These are phyloP conservation scores for Chrysanthemum seticuspe DNA, from an alignment of 129 eudicot genomes.

Conservation along the genomic window DNA sequence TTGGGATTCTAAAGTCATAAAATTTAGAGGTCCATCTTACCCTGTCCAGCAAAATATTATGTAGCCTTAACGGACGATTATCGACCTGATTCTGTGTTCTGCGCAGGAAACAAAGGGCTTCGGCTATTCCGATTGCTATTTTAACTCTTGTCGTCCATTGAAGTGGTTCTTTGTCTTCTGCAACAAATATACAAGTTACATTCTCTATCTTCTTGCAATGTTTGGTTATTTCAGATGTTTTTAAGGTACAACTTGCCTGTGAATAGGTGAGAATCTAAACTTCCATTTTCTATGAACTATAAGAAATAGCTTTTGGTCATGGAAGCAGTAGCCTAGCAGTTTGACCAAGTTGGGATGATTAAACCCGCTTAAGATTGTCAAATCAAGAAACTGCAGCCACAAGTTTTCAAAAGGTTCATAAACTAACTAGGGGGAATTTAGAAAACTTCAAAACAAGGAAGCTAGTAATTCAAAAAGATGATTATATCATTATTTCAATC, in stretches of 20 bases:
- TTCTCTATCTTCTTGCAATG: neutral
- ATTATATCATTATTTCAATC: no score
- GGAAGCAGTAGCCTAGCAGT: conserved; percentile 12
- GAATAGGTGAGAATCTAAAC: neutral
- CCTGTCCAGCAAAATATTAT: conserved; percentile 25
- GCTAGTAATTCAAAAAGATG: no score
- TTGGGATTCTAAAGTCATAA: neutral
- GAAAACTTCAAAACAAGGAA: no score
- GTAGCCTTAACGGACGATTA: conserved; percentile 2
- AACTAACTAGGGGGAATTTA: no score
- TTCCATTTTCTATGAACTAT: conserved; percentile 15
- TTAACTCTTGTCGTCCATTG: conserved; percentile 11
- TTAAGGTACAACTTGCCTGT: neutral
- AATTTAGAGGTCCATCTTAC: neutral
- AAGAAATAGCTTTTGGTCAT: conserved; percentile 1
- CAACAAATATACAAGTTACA: neutral
- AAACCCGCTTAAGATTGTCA: neutral
- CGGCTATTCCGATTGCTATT: conserved; percentile 8
- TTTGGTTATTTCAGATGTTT: neutral
- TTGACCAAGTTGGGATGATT: conserved; percentile 13
- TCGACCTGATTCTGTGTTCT: conserved; percentile 10
- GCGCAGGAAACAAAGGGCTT: conserved; percentile 16
- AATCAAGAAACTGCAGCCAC: conserved; percentile 9
- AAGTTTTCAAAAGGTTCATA: neutral
- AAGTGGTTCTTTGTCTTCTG: neutral